These are phyloP conservation scores for Salvia splendens DNA, from an alignment of 257 asterid species.

Conservation along the genomic window DNA sequence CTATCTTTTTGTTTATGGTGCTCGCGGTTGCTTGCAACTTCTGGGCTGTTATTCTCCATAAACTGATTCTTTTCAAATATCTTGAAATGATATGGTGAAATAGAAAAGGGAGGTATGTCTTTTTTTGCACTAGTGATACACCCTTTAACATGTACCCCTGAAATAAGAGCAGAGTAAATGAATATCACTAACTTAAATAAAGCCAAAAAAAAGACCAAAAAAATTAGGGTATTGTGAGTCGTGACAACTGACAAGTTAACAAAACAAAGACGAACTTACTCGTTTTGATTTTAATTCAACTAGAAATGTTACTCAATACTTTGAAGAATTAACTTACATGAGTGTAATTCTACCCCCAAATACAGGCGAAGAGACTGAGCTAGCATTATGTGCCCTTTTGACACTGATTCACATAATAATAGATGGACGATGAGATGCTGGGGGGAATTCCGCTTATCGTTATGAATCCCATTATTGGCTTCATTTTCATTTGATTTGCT, in stretches of 20 bases:
- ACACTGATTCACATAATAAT: conserved; percentile 71
- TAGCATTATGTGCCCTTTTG: conserved; percentile 91
- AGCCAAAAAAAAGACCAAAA: conserved; percentile 15
- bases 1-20: conserved; percentile 42
- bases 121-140: conserved; percentile 44
- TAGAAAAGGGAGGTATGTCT: conserved; percentile 56
- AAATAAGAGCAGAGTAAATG: conserved; percentile 31
- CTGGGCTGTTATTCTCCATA: conserved; percentile 44
- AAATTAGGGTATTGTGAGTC: neutral
- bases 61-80: conserved; percentile 44
- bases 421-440: conserved; percentile 50
- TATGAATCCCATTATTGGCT: conserved; percentile 40
- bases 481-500: conserved; percentile 53
- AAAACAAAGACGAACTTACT: neutral
- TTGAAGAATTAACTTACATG: conserved; percentile 63
- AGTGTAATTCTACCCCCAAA: conserved; percentile 79
- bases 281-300: conserved; percentile 18
- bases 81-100: conserved; percentile 83
- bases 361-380: conserved; percentile 80
- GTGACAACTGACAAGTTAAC: conserved; percentile 8
- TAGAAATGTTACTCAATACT: conserved; percentile 24
- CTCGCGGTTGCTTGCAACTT: conserved; percentile 42
- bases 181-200: conserved; percentile 23
- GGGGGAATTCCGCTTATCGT: conserved; percentile 38
- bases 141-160: conserved; percentile 79